Evolutionary conservation across 441 rosid genomes (phyloP).

Genomic region (Omphalea diandra): DNA sequence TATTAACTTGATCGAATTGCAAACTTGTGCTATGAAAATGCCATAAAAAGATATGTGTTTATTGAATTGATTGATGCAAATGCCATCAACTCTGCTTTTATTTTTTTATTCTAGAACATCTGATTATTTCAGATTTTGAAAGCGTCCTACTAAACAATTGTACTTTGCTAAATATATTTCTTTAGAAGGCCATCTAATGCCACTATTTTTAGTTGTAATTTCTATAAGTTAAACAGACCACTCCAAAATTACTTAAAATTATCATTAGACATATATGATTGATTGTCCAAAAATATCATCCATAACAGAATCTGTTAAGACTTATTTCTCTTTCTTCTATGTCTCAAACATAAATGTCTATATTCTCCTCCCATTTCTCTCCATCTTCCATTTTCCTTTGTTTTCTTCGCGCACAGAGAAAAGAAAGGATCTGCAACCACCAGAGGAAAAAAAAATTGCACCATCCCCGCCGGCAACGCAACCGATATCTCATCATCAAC

Average conservation of each 20-base stretch:
- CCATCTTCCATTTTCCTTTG: slow-evolving; percentile 38
- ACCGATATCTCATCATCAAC: slow-evolving; percentile 47
- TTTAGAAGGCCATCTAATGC: neutral
- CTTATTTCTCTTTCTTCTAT: neutral
- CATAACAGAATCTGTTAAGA: slow-evolving; percentile 38
- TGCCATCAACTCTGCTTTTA: too few relatives aligned
- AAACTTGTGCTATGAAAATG: neutral
- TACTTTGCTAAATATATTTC: neutral
- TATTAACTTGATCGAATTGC: neutral
- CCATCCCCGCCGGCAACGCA: slow-evolving; percentile 69
- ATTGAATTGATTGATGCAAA: too few relatives aligned
- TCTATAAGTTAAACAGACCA: neutral
- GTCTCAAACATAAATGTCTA: slow-evolving; percentile 30
- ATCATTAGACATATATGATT: neutral
- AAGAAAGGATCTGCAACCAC: slow-evolving; percentile 34
- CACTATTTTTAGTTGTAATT: neutral
- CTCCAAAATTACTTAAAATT: neutral
- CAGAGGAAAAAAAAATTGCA: slow-evolving; percentile 23
- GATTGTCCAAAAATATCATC: slow-evolving; percentile 13
- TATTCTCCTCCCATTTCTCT: slow-evolving; percentile 50
- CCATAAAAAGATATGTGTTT: too few relatives aligned
- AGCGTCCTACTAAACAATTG: neutral
- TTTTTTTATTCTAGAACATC: too few relatives aligned
- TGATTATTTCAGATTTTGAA: neutral
- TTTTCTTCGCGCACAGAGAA: slow-evolving; percentile 43